These are phyloP conservation scores for Leccinum variicolor DNA, from an alignment of 768 basidiomycete species.

Conservation along the genomic window DNA sequence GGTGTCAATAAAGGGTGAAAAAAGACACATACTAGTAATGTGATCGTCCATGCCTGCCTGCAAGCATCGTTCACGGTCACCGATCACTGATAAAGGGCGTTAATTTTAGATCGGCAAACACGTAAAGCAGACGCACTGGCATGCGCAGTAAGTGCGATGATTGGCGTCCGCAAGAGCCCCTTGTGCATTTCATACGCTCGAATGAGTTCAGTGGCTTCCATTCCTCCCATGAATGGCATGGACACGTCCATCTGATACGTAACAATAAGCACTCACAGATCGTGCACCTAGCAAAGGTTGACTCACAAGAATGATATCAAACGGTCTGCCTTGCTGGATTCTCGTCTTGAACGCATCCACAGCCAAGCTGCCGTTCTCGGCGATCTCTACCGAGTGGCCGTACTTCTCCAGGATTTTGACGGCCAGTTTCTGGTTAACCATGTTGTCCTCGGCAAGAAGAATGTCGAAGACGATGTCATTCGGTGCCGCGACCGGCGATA, in stretches of 20 bases:
- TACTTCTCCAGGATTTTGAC: conserved; percentile 96
- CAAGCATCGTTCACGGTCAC: conserved; percentile 72
- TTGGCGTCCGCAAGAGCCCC: conserved; percentile 72
- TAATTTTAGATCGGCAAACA: conserved; percentile 4
- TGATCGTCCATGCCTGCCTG: conserved; percentile 83
- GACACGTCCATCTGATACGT: conserved; percentile 87
- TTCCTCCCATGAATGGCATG: conserved; percentile 98
- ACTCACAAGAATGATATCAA: conserved; percentile 88
- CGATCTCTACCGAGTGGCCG: conserved; percentile 93
- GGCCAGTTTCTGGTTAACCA: conserved; percentile 94
- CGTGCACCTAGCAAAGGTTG: not conserved
- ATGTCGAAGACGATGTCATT: conserved; percentile 90
- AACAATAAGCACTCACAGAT: conserved; percentile 1
- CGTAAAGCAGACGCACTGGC: conserved; percentile 63
- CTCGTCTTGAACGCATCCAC: conserved; percentile 88
- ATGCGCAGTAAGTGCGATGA: conserved; percentile 96
- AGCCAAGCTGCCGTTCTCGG: conserved; percentile 93
- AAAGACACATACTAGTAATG: conserved; percentile 62
- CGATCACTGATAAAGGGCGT: conserved; percentile 63
- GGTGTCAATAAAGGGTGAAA: not conserved
- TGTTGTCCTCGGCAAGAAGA: conserved; percentile 93
- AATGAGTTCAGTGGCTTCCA: conserved; percentile 95
- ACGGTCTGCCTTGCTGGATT: conserved; percentile 66
- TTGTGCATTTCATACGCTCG: conserved; percentile 78
- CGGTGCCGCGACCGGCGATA: conserved; percentile 80